Evolutionary conservation across 202 grass and related monocot species (phyloP), one percentile per base, ranked within the genome.

Genomic region (Digitaria exilis): DNA sequence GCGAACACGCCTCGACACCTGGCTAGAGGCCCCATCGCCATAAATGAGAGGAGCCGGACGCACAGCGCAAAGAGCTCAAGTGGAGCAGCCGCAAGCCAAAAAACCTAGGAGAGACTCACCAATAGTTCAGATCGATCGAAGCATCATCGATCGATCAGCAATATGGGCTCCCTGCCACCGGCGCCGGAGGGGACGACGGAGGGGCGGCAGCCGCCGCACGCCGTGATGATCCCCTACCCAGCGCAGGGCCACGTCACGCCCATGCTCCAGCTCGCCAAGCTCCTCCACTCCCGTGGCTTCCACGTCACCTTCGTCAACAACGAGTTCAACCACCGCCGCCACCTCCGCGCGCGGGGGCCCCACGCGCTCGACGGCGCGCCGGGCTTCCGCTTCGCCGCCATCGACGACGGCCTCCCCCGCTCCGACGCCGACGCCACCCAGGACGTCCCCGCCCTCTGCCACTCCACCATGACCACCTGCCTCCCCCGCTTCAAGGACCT

Each of bases 351-450:
- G 0, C 60, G 72, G 0, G 79, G 80, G 9, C 1, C 37, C 5
- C 2, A 13, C 18, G 84, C 88, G 21, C 84, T 90, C n/a, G 32
- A 35, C 12, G 66, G 73, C 19, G 7, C 69, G 1, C 59, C 55
- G 0, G 59, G 80, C 0, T 90, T 90, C 48, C 17, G 2, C 2
- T 90, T 86, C 35, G 39, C 80, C 34, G 11, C 78, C 48, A 69
- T 90, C 60, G 71, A 78, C 0, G 88, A 90, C 34, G 88, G 88
- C 24, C 88, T 90, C 22, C 87, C 81, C 2, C 83, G 57, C 4
- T 89, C 81, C 1, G 76, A 89, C 8, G 59, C 77, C 54, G 68
- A 89, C 37, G 67, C 83, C 44, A 88, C 80, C 3, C 86, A 84
- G 77, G 80, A 88, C 21, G 8, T 80, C 21, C 86, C 86, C 35